A percentile compares a stretch with the other conserved stretches of the same genome.
Evolutionary conservation across 352 stramenopile genomes (phyloP).

Genomic region (Phytophthora constricta): DNA sequence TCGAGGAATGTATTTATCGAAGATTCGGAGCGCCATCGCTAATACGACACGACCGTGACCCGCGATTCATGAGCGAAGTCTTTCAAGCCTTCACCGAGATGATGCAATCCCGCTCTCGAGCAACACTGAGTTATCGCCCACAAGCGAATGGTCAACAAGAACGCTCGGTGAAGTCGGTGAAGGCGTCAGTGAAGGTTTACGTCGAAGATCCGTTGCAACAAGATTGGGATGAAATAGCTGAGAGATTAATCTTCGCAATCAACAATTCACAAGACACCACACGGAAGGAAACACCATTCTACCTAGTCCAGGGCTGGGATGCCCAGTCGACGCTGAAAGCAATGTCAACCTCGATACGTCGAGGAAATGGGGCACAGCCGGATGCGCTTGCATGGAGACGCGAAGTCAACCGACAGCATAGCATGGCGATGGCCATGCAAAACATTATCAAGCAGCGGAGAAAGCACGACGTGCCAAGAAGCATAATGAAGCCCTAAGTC

Average conservation of each 20-base stretch:
- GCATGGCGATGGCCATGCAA: neutral
- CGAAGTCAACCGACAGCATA: neutral
- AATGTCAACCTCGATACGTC: neutral
- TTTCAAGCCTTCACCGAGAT: constrained; percentile 7
- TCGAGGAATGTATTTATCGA: neutral
- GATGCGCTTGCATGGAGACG: neutral
- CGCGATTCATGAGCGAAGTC: constrained; percentile 2
- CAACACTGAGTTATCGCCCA: constrained; percentile 1
- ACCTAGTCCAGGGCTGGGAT: neutral
- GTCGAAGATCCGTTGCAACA: neutral
- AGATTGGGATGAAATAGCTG: neutral
- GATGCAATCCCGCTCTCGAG: constrained; percentile 2
- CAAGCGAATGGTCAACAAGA: neutral
- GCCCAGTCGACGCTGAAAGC: neutral
- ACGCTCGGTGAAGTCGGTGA: neutral
- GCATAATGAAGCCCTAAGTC: constrained; percentile 3
- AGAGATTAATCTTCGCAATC: neutral
- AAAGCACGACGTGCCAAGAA: neutral
- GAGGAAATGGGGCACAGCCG: neutral
- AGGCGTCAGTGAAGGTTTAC: neutral
- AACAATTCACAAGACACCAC: neutral
- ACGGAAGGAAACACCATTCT: neutral
- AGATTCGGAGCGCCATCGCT: neutral
- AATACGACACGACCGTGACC: neutral
- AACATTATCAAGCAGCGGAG: neutral